These are phyloP conservation scores for Blastomyces gilchristii DNA, from an alignment of 2,329 filamentous ascomycete genomes.

Conservation along the genomic window DNA sequence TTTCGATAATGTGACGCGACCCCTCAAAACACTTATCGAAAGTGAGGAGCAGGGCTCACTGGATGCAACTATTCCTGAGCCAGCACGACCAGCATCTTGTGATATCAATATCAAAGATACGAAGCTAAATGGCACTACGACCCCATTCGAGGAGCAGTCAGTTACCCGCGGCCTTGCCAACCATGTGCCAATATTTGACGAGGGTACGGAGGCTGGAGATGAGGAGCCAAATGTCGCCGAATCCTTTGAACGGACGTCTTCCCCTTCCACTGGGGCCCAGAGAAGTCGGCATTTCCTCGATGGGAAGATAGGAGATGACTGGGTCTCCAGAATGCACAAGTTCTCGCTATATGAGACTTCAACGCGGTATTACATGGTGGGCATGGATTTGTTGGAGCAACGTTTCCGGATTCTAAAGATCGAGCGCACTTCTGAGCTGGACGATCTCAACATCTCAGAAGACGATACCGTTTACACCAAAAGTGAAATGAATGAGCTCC, in stretches of 20 bases:
- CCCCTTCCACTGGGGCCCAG: conserved; percentile 30
- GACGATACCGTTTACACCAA: conserved; percentile 92
- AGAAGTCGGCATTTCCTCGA: conserved; percentile 27
- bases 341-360: conserved; percentile 97
- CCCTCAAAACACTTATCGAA: conserved; percentile 20
- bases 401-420: conserved; percentile 90
- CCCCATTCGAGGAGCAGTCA: neutral
- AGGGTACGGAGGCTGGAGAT: conserved; percentile 31
- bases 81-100: conserved; percentile 2
- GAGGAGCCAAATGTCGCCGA: conserved; percentile 37
- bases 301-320: conserved; percentile 30
- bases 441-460: conserved; percentile 73
- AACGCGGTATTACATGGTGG: conserved; percentile 86
- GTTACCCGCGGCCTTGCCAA: neutral
- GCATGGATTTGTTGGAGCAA: conserved; percentile 78
- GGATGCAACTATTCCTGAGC: conserved; percentile 15
- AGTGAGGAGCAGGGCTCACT: conserved; percentile 18
- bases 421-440: conserved; percentile 72
- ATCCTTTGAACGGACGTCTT: conserved; percentile 35
- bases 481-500: conserved; percentile 82
- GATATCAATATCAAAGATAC: neutral
- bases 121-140: neutral
- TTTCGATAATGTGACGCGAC: conserved; percentile 28
- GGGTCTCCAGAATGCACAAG: conserved; percentile 67
- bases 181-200: conserved; percentile 24